Percentiles rank a stretch among this genome's conserved stretches.
phyloP scores from a whole-genome alignment of 805 yeast species.

The Zygosaccharomyces pseudorouxii region DNA sequence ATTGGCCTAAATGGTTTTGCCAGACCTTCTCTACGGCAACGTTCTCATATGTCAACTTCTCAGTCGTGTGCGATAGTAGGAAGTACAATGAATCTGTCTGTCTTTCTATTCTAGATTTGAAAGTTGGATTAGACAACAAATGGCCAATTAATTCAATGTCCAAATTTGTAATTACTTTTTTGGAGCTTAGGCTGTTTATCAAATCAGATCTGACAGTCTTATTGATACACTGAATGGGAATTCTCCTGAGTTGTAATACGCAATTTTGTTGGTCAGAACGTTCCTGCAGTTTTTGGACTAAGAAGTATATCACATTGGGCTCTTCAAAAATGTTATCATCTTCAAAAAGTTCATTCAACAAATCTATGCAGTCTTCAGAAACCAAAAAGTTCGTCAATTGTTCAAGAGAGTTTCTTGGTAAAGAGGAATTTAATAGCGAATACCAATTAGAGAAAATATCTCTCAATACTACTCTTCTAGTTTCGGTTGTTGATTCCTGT shows the following conservation, averaged over 20 bases:
- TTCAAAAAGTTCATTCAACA: slow-evolving; percentile 28
- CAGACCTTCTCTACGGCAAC: slow-evolving; percentile 39
- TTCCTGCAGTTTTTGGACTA: slow-evolving; percentile 26
- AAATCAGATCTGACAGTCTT: slow-evolving; percentile 33
- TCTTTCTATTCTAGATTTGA: slow-evolving; percentile 47
- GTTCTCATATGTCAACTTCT: slow-evolving; percentile 10
- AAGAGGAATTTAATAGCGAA: slow-evolving; percentile 40
- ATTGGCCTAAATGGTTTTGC: slow-evolving; percentile 39
- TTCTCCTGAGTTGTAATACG: slow-evolving; percentile 15
- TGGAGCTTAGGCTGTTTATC: slow-evolving; percentile 19
- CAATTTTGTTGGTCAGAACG: slow-evolving; percentile 3
- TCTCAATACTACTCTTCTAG: slow-evolving; percentile 13
- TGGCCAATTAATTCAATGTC: slow-evolving; percentile 34
- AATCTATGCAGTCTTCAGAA: slow-evolving; percentile 14
- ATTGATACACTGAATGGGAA: slow-evolving; percentile 51
- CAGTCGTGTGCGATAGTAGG: slow-evolving; percentile 11
- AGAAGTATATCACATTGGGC: slow-evolving; percentile 32
- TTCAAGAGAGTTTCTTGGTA: slow-evolving; percentile 32
- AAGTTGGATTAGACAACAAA: slow-evolving; percentile 48
- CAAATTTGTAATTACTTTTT: neutral
- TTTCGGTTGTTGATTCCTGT: slow-evolving; percentile 7
- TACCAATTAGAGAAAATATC: slow-evolving; percentile 50
- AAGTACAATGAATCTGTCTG: slow-evolving; percentile 21
- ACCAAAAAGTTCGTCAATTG: slow-evolving; percentile 33
- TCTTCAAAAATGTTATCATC: slow-evolving; percentile 50